Conservation (phyloP, 257 asterid genomes). For the Ocimum tenuiflorum region DNA sequence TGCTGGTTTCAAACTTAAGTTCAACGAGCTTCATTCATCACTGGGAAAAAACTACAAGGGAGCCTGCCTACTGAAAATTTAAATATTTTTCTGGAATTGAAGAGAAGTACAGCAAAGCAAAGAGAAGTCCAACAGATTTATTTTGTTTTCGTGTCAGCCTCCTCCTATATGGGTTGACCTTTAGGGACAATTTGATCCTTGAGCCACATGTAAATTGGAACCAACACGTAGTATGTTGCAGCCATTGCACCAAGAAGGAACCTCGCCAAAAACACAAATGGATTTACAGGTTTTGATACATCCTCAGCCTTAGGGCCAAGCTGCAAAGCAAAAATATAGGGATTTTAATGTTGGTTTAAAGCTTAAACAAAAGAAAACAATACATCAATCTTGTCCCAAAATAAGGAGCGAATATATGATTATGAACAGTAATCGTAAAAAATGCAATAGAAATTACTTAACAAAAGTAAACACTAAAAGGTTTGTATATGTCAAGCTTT, state of each 20-base stretch:
- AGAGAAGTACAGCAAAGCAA: constrained; percentile 10
- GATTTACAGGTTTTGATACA: constrained; percentile 61
- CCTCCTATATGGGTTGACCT: constrained; percentile 66
- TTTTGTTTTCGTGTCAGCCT: neutral
- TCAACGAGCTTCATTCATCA: too few relatives aligned
- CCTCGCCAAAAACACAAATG: constrained; percentile 48
- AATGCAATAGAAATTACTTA: neutral
- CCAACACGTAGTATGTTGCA: constrained; percentile 65
- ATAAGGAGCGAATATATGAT: too few relatives aligned
- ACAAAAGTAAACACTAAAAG: too few relatives aligned
- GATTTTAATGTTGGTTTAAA: neutral
- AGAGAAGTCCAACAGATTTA: constrained; percentile 15
- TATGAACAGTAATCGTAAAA: neutral
- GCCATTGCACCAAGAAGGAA: constrained; percentile 73
- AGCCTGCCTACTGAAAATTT: too few relatives aligned
- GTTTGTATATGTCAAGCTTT: neutral
- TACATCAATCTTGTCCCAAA: too few relatives aligned
- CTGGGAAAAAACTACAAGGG: too few relatives aligned
- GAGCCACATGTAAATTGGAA: constrained; percentile 95
- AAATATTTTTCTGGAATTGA: too few relatives aligned
- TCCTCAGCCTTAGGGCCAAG: constrained; percentile 89
- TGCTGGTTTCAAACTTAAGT: too few relatives aligned
- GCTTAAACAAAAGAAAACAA: too few relatives aligned
- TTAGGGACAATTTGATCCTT: constrained; percentile 76
- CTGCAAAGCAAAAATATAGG: constrained; percentile 30